These are phyloP conservation scores for Phialophora macrospora DNA, from an alignment of 2,329 filamentous ascomycete genomes.

Conservation along the genomic window DNA sequence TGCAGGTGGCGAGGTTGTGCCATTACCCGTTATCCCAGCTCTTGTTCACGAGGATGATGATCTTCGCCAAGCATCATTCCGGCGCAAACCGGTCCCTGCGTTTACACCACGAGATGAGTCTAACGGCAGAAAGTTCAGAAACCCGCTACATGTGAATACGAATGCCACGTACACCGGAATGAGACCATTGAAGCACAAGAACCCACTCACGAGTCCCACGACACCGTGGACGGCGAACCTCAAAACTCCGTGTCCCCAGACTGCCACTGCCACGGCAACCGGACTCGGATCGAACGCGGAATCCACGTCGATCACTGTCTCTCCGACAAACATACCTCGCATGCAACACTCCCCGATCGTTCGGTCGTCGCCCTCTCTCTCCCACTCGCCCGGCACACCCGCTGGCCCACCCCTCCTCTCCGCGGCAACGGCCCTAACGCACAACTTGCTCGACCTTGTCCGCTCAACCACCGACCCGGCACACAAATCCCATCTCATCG, in stretches of 20 bases:
- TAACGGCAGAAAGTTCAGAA: constrained; percentile 9
- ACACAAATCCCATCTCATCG: constrained; percentile 35
- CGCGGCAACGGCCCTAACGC: constrained; percentile 38
- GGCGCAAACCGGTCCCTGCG: constrained; percentile 24
- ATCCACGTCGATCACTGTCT: neutral
- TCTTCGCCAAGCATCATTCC: constrained; percentile 17
- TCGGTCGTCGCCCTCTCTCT: neutral
- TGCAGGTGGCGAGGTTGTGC: neutral
- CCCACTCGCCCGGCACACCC: constrained; percentile 15
- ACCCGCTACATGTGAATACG: constrained; percentile 15
- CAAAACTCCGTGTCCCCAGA: constrained; percentile 28
- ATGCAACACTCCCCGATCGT: neutral
- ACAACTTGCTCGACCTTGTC: constrained; percentile 38
- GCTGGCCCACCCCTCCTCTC: constrained; percentile 31
- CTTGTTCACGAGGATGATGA: neutral
- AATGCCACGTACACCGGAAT: neutral
- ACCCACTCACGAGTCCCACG: constrained; percentile 25
- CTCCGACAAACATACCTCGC: neutral
- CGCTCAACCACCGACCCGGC: constrained; percentile 28
- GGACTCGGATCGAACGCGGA: constrained; percentile 11
- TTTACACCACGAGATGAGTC: neutral
- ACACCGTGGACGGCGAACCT: constrained; percentile 34
- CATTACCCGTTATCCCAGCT: neutral
- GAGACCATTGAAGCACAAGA: constrained; percentile 10
- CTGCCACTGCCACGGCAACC: neutral